These are phyloP conservation scores for Salix purpurea DNA, from an alignment of 345 rosid species.

Conservation along the genomic window DNA sequence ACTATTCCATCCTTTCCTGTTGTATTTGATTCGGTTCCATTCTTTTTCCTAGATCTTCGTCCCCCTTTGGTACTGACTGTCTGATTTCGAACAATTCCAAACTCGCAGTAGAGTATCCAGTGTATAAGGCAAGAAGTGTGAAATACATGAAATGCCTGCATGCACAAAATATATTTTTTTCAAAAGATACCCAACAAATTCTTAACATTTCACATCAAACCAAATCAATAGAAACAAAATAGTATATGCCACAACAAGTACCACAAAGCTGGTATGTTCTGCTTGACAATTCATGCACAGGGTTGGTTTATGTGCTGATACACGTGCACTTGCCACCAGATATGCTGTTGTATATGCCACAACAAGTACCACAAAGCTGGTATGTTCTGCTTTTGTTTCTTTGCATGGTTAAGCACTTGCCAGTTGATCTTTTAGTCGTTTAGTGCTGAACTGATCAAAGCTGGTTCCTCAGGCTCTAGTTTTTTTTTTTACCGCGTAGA, in stretches of 20 bases:
- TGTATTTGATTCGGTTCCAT: conserved; percentile 1
- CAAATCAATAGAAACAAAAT: neutral
- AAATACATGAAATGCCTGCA: conserved; percentile 80
- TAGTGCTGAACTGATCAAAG: too few species aligned
- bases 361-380: conserved; percentile 6
- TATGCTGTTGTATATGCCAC: conserved; percentile 16
- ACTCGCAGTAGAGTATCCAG: conserved; percentile 85
- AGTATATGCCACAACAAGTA: too few species aligned
- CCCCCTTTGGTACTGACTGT: neutral
- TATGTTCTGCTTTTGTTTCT: conserved; percentile 5
- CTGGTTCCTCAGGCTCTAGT: too few species aligned
- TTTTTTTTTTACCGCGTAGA: too few species aligned
- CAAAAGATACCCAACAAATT: neutral
- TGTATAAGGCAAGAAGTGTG: conserved; percentile 86
- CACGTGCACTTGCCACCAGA: conserved; percentile 24
- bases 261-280: too few species aligned
- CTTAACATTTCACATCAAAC: neutral
- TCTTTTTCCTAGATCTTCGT: too few species aligned
- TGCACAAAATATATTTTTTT: neutral
- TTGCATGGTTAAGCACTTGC: neutral
- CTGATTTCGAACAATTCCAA: conserved; percentile 48
- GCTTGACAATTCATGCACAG: conserved; percentile 32
- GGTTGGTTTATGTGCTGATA: conserved; percentile 31
- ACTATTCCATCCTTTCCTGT: conserved; percentile 27
- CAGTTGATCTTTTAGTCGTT: too few species aligned